Conservation (phyloP, 164 flowering plant species). For the Stephania yunnanensis region DNA sequence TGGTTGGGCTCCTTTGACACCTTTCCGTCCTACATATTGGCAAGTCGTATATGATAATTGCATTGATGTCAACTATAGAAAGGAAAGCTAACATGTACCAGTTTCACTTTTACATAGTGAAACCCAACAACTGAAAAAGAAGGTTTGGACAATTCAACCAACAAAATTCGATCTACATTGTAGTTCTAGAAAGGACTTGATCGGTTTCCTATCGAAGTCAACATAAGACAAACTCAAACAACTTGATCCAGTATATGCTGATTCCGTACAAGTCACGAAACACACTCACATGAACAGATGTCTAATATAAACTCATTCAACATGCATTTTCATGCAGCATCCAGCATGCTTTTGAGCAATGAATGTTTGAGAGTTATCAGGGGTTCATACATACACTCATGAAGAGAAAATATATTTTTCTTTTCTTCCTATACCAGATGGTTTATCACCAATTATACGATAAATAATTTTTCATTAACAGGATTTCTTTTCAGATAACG, state of each 20-base stretch:
- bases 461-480: not conserved
- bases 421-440: too few species aligned
- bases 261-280: not conserved
- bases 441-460: not conserved
- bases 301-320: not conserved
- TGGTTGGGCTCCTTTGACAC: conserved; percentile 87
- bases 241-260: not conserved
- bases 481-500: not conserved
- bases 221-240: not conserved
- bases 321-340: not conserved
- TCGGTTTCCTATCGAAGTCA: not conserved
- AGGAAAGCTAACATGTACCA: not conserved
- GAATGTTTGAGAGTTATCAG: too few species aligned
- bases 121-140: not conserved
- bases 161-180: not conserved
- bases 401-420: too few species aligned
- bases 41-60: not conserved
- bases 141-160: not conserved
- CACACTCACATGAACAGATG: not conserved
- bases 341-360: not conserved
- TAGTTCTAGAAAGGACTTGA: not conserved
- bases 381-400: too few species aligned
- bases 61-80: not conserved
- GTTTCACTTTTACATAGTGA: not conserved
- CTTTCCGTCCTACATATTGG: conserved; percentile 57